Evolutionary conservation across 495 filamentous ascomycete genomes (phyloP).

Genomic region (Corynascus novoguineensis): DNA sequence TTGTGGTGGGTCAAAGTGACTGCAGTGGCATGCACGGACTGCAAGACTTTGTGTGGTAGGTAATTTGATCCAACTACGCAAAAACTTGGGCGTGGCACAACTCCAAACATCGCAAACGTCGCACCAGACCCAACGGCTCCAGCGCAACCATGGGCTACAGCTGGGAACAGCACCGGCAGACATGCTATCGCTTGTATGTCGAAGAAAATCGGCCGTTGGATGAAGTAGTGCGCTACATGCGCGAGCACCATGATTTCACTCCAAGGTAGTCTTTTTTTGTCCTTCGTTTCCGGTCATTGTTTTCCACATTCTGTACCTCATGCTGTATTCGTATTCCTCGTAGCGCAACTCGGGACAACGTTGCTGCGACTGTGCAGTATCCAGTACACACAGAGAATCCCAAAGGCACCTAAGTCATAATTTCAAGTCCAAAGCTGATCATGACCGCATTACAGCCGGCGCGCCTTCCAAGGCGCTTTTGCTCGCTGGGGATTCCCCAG

Average conservation of each 20-base stretch:
- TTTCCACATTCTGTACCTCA: too few species aligned
- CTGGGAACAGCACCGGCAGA: constrained; percentile 65
- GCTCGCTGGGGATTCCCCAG: constrained; percentile 73
- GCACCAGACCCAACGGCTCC: neutral
- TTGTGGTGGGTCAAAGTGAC: neutral
- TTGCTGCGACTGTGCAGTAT: too few species aligned
- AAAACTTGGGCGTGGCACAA: neutral
- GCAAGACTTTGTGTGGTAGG: too few species aligned
- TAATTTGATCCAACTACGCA: constrained; percentile 7
- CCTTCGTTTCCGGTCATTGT: too few species aligned
- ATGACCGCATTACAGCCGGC: constrained; percentile 49
- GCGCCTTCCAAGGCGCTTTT: constrained; percentile 67
- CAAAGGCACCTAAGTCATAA: too few species aligned
- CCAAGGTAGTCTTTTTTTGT: constrained; percentile 49
- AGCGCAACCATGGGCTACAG: constrained; percentile 59
- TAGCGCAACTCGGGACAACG: neutral
- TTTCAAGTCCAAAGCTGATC: constrained; percentile 7
- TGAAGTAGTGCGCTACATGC: constrained; percentile 61
- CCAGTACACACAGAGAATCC: too few species aligned
- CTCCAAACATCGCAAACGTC: neutral
- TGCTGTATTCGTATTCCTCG: too few species aligned
- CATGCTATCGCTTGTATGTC: constrained; percentile 68
- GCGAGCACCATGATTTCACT: constrained; percentile 53
- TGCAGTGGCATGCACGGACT: neutral
- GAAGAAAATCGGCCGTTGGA: constrained; percentile 63